Base-by-base conservation (phyloP, 495 filamentous ascomycete species). In the Podospora anserina region DNA sequence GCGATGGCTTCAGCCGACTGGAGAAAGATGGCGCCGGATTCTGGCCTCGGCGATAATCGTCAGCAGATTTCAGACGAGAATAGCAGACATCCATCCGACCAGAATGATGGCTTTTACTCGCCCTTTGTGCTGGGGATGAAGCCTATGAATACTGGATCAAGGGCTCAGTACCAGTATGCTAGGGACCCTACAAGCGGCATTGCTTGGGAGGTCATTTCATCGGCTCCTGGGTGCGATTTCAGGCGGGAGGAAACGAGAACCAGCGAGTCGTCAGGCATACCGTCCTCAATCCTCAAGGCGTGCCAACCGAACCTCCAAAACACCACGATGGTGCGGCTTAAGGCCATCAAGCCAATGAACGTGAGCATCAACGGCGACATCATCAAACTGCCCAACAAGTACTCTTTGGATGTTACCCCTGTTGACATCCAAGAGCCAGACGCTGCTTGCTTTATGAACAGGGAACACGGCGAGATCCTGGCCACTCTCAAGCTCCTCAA, bases 1-100 rank as follows among this genome's bases (percentile, higher is more conserved):
- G 71, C 70, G 18, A 68, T 75, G 7, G 67, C 70, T 16, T 74
- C 76, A 4, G 28, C 66, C 16, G 75, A 78, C 68, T 78, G 76
- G 76, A 71, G 76, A 15, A 78, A 66, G 63, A 67, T 63, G 27
- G 67, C 71, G 3, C 68, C 19, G 58, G 39, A 49, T 49, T 49
- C 9, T 1, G 39, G 39, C 15, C 39, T 64, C 13, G 60, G 53
- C 13, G 15, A 20, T 0, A 27, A 30, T 13, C 18, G 19, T 23
- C 58, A 55, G 59, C 63, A 32, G 3, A 32, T 28, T 9, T 13
- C 58, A 19, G 4, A n/a, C 20, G 60, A 34, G 32, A 66, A 32
- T 9, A 64, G 32, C 18, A 49, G 54, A 32, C 63, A 55, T 16
- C 49, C 59, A 9, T 64, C 44, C 13, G 69, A 71, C 49, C 64